Evolutionary conservation across 441 rosid species (phyloP), one percentile per base, ranked within the genome.

Genomic region (Populus hybrid): DNA sequence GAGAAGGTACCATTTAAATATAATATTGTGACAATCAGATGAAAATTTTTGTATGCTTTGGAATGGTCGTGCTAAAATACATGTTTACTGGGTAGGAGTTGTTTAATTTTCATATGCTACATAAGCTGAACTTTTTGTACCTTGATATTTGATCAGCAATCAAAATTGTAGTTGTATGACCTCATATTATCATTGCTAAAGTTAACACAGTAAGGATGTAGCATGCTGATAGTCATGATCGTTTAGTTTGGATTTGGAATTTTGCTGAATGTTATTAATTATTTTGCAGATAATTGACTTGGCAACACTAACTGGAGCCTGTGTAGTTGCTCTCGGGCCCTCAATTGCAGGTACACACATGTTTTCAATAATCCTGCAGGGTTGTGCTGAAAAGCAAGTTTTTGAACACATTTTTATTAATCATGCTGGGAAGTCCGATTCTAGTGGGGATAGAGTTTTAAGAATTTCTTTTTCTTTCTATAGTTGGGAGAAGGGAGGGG

Each of bases 271-370:
- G 9, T 6, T 65, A 76, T n/a, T 56, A 73, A 76, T n/a, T 80
- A 8, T 72, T 75, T 79, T 84, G 83, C 87, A 95, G 99, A 84
- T 95, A 76, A 86, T 95, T 82, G 99, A 95, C 90, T 84, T 95
- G 61, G 98, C 97, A 71, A 95, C 99, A 3, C 85, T 95, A 74
- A 95, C 98, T 0, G 98, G 99, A 59, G 98, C 98, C 63, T 94
- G 99, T 2, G 64, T 88, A 35, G 87, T 95, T 82, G 99, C 98
- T 82, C 97, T 95, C 79, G 97, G 99, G 73, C 85, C 97, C 23
- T 90, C 99, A 56, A 83, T 95, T 83, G 98, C 99, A 75, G 98
- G 99, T 95, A 85, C 5, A 24, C 14, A 11, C 7, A n/a, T 56
- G 11, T 68, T 63, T 50, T 56, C 20, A 63, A 23, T 35, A 72